phyloP scores from a whole-genome alignment of 2,329 filamentous ascomycete species.

The Beauveria sp. region DNA sequence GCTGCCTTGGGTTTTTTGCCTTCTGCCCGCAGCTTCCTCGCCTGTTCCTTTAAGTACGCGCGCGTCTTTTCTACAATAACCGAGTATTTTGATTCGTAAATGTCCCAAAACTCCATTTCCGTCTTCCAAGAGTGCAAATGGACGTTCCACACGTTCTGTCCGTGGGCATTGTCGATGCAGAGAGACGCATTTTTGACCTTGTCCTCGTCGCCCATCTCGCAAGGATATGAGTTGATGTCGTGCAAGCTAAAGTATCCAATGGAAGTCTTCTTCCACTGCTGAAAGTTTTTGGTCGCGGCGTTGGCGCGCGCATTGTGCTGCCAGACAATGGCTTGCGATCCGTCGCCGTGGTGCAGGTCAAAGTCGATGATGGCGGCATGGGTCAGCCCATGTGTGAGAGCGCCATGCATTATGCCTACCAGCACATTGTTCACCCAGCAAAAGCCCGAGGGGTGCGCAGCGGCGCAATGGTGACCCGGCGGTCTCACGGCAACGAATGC shows the following conservation, averaged over 20 bases:
- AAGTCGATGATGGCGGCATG: constrained; percentile 93
- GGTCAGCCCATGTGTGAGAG: constrained; percentile 75
- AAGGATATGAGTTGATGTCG: constrained; percentile 98
- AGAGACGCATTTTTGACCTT: constrained; percentile 92
- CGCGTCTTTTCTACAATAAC: constrained; percentile 75
- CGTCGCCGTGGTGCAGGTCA: constrained; percentile 86
- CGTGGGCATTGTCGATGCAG: constrained; percentile 89
- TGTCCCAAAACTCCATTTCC: constrained; percentile 75
- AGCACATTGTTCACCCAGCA: constrained; percentile 99
- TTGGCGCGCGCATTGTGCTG: constrained; percentile 68
- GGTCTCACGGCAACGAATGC: constrained; percentile 91
- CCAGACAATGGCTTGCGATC: constrained; percentile 94
- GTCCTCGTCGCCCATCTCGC: constrained; percentile 84
- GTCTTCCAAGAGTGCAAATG: constrained; percentile 84
- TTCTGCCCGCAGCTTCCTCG: constrained; percentile 51
- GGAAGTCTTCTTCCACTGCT: constrained; percentile 70
- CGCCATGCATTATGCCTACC: constrained; percentile 87
- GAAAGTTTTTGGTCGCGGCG: constrained; percentile 59
- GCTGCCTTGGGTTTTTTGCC: constrained; percentile 67
- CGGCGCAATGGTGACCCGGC: constrained; percentile 91
- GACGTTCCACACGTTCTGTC: constrained; percentile 92
- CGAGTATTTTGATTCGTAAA: constrained; percentile 75
- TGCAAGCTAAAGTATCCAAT: constrained; percentile 97
- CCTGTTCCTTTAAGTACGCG: constrained; percentile 65
- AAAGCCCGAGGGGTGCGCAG: constrained; percentile 83